phyloP scores from a whole-genome alignment of 345 rosid genomes.

The Eucalyptus sp. region DNA sequence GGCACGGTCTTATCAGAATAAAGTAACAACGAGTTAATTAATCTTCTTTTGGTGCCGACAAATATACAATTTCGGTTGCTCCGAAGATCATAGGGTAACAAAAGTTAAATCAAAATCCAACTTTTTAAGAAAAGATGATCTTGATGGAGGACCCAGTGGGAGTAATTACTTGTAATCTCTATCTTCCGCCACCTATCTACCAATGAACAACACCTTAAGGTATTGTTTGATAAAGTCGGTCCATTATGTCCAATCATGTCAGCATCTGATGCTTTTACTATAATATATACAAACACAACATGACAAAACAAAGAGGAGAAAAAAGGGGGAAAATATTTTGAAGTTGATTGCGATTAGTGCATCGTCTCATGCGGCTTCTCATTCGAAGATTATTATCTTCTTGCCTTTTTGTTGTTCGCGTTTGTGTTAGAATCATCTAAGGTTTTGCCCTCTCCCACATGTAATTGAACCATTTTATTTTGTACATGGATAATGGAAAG shows the following conservation, averaged over 20 bases:
- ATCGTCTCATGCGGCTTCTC: background rate
- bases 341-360: background rate
- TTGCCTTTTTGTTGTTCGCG: background rate
- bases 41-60: background rate
- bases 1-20: background rate
- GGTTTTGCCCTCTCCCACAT: background rate
- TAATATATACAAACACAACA: background rate
- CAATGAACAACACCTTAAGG: background rate
- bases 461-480: background rate
- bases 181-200: constrained; percentile 4
- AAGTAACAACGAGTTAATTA: background rate
- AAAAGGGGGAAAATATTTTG: background rate
- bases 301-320: background rate
- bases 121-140: background rate
- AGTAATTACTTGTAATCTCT: background rate
- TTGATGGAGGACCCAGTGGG: background rate
- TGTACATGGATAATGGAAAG: background rate
- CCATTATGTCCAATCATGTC: background rate
- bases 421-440: background rate
- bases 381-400: background rate
- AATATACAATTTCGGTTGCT: background rate
- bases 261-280: background rate
- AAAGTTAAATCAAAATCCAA: background rate
- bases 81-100: background rate
- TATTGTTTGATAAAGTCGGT: background rate